Base-by-base conservation (phyloP, 2,329 filamentous ascomycete genomes). In the Pseudogymnoascus sp. region DNA sequence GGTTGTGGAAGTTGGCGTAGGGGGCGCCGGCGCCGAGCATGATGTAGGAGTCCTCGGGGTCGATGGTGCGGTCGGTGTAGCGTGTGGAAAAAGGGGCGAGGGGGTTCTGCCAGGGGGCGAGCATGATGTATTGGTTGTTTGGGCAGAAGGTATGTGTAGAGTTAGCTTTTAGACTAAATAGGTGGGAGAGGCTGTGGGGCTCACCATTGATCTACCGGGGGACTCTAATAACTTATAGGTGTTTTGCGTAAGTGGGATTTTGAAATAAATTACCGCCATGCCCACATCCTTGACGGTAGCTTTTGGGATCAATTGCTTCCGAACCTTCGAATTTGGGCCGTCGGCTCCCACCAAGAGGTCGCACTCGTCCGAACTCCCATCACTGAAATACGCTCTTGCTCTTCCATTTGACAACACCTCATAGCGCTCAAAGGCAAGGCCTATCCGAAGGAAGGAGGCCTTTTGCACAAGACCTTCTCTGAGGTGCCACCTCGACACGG, bases 321-420 rank as follows among this genome's bases (percentile, higher is more conserved):
- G 85, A 18, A 97, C 93, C 0, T 91, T 92, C 67, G 90, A 94
- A 74, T 96, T 96, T 36, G 91, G 90, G n/a, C 92, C 93, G 67
- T 97, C 92, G 4, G 93, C 93, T 2, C 92, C 92, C 7, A 97
- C 85, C 1, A 97, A 81, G 0, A 97, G 81, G 33, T 63, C 61
- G 18, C 61, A 63, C 35, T 61, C 47, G 22, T 43, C 43, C 4
- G 12, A 12, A 35, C 28, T 41, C 18, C 61, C 59, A 25, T 63
- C 59, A 35, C 11, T 36, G 36, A 63, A 63, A 35, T 58, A 54
- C 6, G 57, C 61, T 16, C 35, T 62, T 11, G 22, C 60, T 20
- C 37, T 25, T 14, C 61, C 61, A 2, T 61, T 33, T 30, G 30
- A 11, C 22, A 16, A 60, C 60, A 5, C 20, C 60, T 63, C 4